Base-by-base conservation (phyloP, 176 grass and related monocot species). In the Rhynchospora breviuscula region DNA sequence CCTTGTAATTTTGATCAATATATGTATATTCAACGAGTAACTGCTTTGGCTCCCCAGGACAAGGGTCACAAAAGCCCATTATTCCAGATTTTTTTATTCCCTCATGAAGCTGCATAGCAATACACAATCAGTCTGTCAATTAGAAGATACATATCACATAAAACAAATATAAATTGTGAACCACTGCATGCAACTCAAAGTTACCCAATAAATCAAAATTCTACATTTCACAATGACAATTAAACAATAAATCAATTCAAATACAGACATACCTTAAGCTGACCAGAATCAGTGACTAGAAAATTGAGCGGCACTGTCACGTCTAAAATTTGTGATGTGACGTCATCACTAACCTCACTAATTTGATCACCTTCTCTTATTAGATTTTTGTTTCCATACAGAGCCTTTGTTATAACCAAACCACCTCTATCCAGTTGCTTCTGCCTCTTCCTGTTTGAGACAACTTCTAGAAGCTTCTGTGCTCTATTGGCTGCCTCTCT, bases 51-150 rank as follows among this genome's bases (percentile, higher is more conserved):
- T 91, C 86, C 61, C 91, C 96, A 76, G 96, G 96, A 61, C 91
- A 99, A 51, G 93, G 96, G 88, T 99, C 96, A 57, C 94, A 99
- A 80, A 99, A 95, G 31, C 96, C 96, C 93, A 99, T 99, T 89
- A 99, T 87, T 82, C 96, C 93, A 17, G 96, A 93, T 84, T 99
- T 99, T 69, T 99, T 99, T 80, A 99, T 99, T 86, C 96, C 93
- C 56, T 95, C 85, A 22, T 95, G 96, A 86, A 99, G 96, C 96
- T 99, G 89, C 78, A 86, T 56, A 56, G 48, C 67, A 77, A 77
- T 54, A 54, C 25, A 33, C 35, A 82, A 26, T 67, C 17, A 81
- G 54, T 46, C 62, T 61, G 6, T 10, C 25, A 31, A 29, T 29
- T 29, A 51, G 71, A 75, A 75, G 19, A 26, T 29, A 14, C 15